Percentiles rank a stretch among this genome's conserved stretches.
phyloP scores from a whole-genome alignment of 106 monocot species.

The Amphibolis antarctica region DNA sequence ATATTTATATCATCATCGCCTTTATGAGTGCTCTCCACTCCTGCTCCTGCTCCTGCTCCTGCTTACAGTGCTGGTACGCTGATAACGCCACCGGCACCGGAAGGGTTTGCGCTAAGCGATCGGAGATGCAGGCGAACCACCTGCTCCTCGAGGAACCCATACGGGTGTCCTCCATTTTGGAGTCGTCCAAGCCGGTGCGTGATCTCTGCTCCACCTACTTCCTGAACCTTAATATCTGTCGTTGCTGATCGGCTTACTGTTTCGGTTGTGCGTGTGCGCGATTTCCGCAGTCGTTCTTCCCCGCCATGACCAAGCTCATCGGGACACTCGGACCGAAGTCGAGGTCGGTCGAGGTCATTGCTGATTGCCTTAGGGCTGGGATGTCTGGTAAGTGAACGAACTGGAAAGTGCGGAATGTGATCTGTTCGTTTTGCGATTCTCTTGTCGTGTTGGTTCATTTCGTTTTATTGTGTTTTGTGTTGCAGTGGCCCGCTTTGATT shows the following conservation, averaged over 20 bases:
- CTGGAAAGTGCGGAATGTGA: too few relatives aligned
- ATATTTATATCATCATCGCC: too few relatives aligned
- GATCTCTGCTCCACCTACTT: neutral
- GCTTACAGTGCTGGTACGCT: too few relatives aligned
- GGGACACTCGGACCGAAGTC: slow-evolving; percentile 96
- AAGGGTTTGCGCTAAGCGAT: neutral
- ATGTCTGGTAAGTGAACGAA: slow-evolving; percentile 65
- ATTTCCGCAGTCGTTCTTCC: slow-evolving; percentile 77
- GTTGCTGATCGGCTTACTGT: neutral
- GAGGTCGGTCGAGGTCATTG: slow-evolving; percentile 71
- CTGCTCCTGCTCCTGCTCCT: too few relatives aligned
- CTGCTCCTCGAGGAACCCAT: slow-evolving; percentile 92
- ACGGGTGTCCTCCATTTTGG: slow-evolving; percentile 97
- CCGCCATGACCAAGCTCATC: slow-evolving; percentile 98
- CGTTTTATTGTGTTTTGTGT: slow-evolving; percentile 3
- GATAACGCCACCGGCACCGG: neutral
- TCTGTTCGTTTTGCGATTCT: too few relatives aligned
- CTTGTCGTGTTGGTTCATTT: neutral
- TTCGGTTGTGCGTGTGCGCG: neutral
- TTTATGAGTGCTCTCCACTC: too few relatives aligned
- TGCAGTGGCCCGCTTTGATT: slow-evolving; percentile 85
- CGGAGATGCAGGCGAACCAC: slow-evolving; percentile 58
- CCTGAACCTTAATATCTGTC: neutral
- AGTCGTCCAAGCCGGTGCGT: slow-evolving; percentile 79
- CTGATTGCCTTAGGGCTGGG: slow-evolving; percentile 90